Evolutionary conservation across 805 yeast species (phyloP).

Genomic region (Suhomyces kilbournensis): DNA sequence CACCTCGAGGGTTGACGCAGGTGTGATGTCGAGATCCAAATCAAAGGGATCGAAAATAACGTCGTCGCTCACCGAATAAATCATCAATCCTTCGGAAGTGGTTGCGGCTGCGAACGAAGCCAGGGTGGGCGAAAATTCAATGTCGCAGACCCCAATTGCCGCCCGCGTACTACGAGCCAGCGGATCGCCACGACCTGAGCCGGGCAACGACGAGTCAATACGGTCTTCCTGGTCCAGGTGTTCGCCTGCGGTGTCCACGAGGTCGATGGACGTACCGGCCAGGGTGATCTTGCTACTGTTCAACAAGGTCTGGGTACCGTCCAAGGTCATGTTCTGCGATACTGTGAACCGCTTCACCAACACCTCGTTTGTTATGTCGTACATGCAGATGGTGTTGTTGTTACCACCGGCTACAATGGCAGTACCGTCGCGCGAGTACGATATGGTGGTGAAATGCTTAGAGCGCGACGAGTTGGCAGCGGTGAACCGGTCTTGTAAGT

Average conservation of each 20-base stretch:
- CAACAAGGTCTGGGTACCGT: slow-evolving; percentile 78
- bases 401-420: slow-evolving; percentile 91
- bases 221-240: slow-evolving; percentile 82
- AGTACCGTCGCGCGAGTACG: slow-evolving; percentile 86
- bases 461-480: slow-evolving; percentile 80
- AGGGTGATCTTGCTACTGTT: slow-evolving; percentile 85
- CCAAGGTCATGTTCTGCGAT: slow-evolving; percentile 83
- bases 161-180: slow-evolving; percentile 74
- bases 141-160: slow-evolving; percentile 73
- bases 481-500: slow-evolving; percentile 75
- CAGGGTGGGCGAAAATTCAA: slow-evolving; percentile 86
- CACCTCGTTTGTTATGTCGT: slow-evolving; percentile 87
- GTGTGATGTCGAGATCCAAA: slow-evolving; percentile 88
- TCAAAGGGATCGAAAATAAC: slow-evolving; percentile 91
- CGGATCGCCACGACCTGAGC: slow-evolving; percentile 75
- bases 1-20: slow-evolving; percentile 64
- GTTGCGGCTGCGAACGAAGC: slow-evolving; percentile 92
- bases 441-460: slow-evolving; percentile 74
- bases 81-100: slow-evolving; percentile 86
- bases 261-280: slow-evolving; percentile 71
- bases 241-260: slow-evolving; percentile 84
- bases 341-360: slow-evolving; percentile 77
- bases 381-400: slow-evolving; percentile 85
- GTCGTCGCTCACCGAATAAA: slow-evolving; percentile 75
- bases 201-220: slow-evolving; percentile 74